Percentiles rank a stretch among this genome's conserved stretches.
Evolutionary conservation across 257 asterid genomes (phyloP).

Genomic region (Verbena officinalis): DNA sequence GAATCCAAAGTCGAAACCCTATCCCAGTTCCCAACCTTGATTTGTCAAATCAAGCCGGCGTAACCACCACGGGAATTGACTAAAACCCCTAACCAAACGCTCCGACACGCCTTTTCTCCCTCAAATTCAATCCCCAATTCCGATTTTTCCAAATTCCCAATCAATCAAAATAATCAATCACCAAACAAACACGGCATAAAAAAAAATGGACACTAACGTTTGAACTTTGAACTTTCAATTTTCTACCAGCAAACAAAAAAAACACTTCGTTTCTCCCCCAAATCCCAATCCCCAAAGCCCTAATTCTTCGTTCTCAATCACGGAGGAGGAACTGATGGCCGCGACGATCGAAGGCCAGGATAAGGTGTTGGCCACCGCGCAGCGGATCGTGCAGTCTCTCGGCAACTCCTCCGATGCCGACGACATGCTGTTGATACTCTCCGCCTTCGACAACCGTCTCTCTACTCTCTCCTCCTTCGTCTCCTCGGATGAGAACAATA

Average conservation of each 20-base stretch:
- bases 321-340: slow-evolving; percentile 45
- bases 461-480: slow-evolving; percentile 65
- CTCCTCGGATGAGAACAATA: slow-evolving; percentile 29
- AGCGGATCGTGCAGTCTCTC: slow-evolving; percentile 88
- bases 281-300: slow-evolving; percentile 30
- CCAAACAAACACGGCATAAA: slow-evolving; percentile 13
- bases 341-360: slow-evolving; percentile 72
- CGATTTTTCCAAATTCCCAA: slow-evolving; percentile 15
- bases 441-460: slow-evolving; percentile 80
- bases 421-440: slow-evolving; percentile 75
- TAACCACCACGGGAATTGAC: slow-evolving; percentile 18
- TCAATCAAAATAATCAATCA: slow-evolving; percentile 20
- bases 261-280: slow-evolving; percentile 19
- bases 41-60: slow-evolving; percentile 14
- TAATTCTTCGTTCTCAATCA: slow-evolving; percentile 26
- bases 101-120: slow-evolving; percentile 17
- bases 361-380: slow-evolving; percentile 86
- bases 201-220: slow-evolving; percentile 17
- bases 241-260: slow-evolving; percentile 3
- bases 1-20: background rate
- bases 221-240: slow-evolving; percentile 20
- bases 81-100: slow-evolving; percentile 18
- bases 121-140: background rate
- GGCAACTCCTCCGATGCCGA: slow-evolving; percentile 67
- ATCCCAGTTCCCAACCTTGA: background rate